Conservation (phyloP, 257 asterid species). For the Capsicum chinense region DNA sequence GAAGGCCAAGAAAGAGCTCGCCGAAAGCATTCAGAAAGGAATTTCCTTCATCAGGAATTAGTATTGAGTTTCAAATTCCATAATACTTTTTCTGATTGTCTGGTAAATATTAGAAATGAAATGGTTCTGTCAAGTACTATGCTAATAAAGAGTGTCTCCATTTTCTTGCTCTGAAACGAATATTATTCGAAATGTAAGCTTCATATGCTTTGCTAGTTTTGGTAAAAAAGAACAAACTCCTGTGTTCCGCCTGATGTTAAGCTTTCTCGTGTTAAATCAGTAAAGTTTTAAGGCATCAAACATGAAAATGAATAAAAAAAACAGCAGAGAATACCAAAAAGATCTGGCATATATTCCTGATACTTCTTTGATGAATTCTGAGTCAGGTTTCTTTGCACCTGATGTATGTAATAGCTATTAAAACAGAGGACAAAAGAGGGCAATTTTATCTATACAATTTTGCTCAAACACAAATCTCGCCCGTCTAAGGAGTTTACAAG, state of each 20-base stretch:
- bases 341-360: conserved; percentile 31
- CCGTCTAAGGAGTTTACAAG: conserved; percentile 43
- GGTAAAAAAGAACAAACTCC: not conserved
- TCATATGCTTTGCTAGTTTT: not conserved
- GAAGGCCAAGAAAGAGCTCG: conserved; percentile 90
- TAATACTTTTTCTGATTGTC: conserved; percentile 10
- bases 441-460: conserved; percentile 38
- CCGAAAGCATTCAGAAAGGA: conserved; percentile 90
- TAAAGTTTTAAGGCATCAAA: not conserved
- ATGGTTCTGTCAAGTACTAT: not conserved
- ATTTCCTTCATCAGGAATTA: conserved; percentile 68
- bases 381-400: not conserved
- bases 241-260: not conserved
- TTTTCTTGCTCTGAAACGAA: not conserved
- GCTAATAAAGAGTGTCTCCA: not conserved
- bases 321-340: not conserved
- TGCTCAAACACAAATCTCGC: conserved; percentile 30
- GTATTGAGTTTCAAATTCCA: conserved; percentile 6
- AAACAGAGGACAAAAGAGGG: not conserved
- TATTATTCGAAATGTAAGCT: not conserved
- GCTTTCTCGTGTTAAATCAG: not conserved
- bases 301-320: not conserved
- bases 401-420: not conserved
- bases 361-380: conserved; percentile 16
- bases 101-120: conserved; percentile 22